Percentiles rank a stretch among this genome's conserved stretches.
These are phyloP conservation scores for Tuber melanosporum DNA, from an alignment of 495 filamentous ascomycete genomes.

Conservation along the genomic window DNA sequence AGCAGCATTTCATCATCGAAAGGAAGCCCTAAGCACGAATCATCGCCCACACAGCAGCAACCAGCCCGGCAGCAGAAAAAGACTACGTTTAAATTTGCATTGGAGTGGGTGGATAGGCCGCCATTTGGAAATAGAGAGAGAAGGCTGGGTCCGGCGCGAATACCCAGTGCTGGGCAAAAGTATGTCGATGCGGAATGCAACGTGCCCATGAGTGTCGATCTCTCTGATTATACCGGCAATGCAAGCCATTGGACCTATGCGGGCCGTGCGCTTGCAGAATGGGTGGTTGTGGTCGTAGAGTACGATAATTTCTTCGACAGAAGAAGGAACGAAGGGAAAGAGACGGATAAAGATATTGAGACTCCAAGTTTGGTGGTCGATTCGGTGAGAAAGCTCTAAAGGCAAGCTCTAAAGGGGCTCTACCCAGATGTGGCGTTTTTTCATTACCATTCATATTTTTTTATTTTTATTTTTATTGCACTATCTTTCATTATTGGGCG, in stretches of 20 bases:
- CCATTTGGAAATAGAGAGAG: conserved; percentile 52
- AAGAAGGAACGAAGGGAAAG: conserved; percentile 76
- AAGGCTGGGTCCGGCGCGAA: conserved; percentile 62
- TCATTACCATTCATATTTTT: conserved; percentile 10
- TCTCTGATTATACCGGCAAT: conserved; percentile 25
- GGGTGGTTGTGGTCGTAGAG: conserved; percentile 75
- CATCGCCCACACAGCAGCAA: conserved; percentile 36
- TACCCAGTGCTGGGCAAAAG: conserved; percentile 65
- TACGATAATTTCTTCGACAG: conserved; percentile 89
- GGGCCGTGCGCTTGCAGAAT: conserved; percentile 86
- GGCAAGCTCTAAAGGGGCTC: neutral
- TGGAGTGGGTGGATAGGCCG: conserved; percentile 64
- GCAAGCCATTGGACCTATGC: conserved; percentile 56
- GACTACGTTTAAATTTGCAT: conserved; percentile 69
- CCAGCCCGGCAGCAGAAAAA: conserved; percentile 50
- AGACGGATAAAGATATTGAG: conserved; percentile 68
- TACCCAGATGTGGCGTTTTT: neutral
- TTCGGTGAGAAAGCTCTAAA: conserved; percentile 59
- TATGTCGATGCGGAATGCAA: conserved; percentile 46
- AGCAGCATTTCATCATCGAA: conserved; percentile 40
- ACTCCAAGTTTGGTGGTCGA: conserved; percentile 84
- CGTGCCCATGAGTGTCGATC: conserved; percentile 25
- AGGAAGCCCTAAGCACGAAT: conserved; percentile 28
- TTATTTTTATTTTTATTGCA: conserved; percentile 7
- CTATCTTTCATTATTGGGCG: conserved; percentile 11